Conservation (phyloP, 352 stramenopile genomes). For the Phytopythium helicoides region DNA sequence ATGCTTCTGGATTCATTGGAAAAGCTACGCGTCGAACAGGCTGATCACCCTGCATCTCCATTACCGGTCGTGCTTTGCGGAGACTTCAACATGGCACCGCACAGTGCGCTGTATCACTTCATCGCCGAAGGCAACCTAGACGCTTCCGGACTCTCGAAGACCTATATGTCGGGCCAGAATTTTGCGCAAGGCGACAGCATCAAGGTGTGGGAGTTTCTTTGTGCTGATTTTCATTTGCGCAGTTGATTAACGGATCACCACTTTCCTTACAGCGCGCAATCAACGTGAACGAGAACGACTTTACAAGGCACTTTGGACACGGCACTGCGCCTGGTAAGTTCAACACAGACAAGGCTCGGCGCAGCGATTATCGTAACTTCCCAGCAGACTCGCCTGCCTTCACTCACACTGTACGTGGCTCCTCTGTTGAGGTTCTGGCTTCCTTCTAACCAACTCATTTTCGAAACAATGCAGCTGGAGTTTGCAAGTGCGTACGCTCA, state of each 20-base stretch:
- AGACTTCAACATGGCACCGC: conserved; percentile 66
- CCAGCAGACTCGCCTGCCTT: conserved; percentile 6
- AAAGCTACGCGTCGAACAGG: conserved; percentile 16
- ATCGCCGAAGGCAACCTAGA: conserved; percentile 43
- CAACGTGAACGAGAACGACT: conserved; percentile 35
- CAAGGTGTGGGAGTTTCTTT: conserved; percentile 14
- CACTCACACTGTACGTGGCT: conserved; percentile 24
- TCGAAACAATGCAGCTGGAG: conserved; percentile 25
- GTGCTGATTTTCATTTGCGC: neutral
- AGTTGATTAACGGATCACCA: conserved; percentile 1
- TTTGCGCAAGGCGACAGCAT: conserved; percentile 9
- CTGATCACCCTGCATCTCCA: neutral
- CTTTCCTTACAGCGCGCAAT: conserved; percentile 19
- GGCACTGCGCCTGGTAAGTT: conserved; percentile 46
- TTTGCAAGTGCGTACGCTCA: conserved; percentile 69
- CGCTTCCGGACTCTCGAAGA: conserved; percentile 39
- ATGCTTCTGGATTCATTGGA: conserved; percentile 36
- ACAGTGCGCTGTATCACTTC: conserved; percentile 66
- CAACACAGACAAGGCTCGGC: conserved; percentile 10
- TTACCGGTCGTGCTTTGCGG: conserved; percentile 54
- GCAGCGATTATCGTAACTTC: conserved; percentile 22
- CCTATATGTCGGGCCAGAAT: conserved; percentile 48
- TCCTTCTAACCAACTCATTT: neutral
- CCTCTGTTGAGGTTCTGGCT: neutral
- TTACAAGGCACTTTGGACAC: conserved; percentile 26